A percentile compares a stretch with the other conserved stretches of the same genome.
Conservation (phyloP, 148 eudicot species). For the Fagopyrum tataricum region DNA sequence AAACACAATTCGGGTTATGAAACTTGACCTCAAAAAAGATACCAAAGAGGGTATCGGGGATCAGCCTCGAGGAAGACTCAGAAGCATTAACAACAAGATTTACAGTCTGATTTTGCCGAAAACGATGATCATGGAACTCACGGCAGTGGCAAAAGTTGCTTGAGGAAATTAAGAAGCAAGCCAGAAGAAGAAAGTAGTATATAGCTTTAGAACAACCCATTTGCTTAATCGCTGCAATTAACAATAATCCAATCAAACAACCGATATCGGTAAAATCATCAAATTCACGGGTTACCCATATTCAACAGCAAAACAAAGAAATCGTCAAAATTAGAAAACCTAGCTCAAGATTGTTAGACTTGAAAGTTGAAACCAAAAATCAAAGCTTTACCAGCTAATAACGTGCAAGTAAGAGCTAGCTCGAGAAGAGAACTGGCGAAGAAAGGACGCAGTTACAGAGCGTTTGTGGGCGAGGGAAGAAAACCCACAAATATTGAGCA, state of each 20-base stretch:
- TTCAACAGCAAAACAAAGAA: neutral
- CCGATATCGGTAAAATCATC: neutral
- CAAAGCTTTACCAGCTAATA: neutral
- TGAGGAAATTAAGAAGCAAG: constrained; percentile 28
- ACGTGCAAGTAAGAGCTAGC: neutral
- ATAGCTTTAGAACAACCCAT: constrained; percentile 37
- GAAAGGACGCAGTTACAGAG: neutral
- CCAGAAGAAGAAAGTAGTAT: constrained; percentile 27
- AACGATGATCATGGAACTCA: constrained; percentile 22
- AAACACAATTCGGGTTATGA: constrained; percentile 4
- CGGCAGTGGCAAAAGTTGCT: constrained; percentile 24
- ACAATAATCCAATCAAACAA: constrained; percentile 16
- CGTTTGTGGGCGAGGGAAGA: neutral
- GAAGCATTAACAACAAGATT: constrained; percentile 52
- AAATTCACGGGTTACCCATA: neutral
- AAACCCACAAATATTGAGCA: neutral
- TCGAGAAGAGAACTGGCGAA: neutral
- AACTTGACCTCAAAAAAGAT: constrained; percentile 70
- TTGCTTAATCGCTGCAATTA: constrained; percentile 21
- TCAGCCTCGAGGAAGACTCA: constrained; percentile 27
- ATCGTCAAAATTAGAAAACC: neutral
- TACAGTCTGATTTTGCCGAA: constrained; percentile 48
- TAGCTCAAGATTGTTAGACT: neutral
- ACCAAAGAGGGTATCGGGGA: constrained; percentile 73
- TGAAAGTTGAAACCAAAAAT: neutral